A percentile compares a stretch with the other conserved stretches of the same genome.
These are phyloP conservation scores for Lactarius pseudohatsudake DNA, from an alignment of 768 basidiomycete species.

Conservation along the genomic window DNA sequence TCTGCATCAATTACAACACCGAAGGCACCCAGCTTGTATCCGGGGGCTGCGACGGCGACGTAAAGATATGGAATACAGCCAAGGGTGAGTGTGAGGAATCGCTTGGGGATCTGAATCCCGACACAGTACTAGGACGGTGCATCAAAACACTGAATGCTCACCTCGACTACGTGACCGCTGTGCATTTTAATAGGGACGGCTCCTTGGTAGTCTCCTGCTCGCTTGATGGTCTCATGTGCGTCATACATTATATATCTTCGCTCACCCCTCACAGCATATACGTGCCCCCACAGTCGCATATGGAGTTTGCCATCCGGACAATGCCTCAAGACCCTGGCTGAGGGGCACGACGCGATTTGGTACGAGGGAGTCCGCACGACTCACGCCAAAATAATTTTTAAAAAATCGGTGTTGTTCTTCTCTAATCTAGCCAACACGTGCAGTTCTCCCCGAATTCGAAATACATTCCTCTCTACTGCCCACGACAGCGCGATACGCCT, in stretches of 20 bases:
- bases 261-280: constrained; percentile 9
- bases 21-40: constrained; percentile 87
- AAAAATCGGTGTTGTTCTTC: neutral
- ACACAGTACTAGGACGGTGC: constrained; percentile 61
- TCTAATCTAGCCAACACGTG: constrained; percentile 68
- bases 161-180: constrained; percentile 91
- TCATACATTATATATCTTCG: constrained; percentile 22
- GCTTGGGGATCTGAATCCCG: neutral
- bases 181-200: constrained; percentile 91
- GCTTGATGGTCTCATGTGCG: constrained; percentile 92
- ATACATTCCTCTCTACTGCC: constrained; percentile 92
- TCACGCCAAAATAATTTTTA: neutral
- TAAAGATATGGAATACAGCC: constrained; percentile 88
- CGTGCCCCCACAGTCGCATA: constrained; percentile 63
- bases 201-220: constrained; percentile 89
- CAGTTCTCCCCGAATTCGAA: constrained; percentile 95
- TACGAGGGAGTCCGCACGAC: constrained; percentile 35
- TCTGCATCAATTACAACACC: constrained; percentile 90
- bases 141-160: constrained; percentile 89
- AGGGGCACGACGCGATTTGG: constrained; percentile 85
- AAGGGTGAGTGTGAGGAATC: constrained; percentile 51
- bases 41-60: constrained; percentile 90
- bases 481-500: constrained; percentile 91
- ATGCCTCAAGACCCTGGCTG: constrained; percentile 93
- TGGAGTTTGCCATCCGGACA: constrained; percentile 94